Conservation (phyloP, 2,329 filamentous ascomycete species). For the Achaetomium macrosporum region DNA sequence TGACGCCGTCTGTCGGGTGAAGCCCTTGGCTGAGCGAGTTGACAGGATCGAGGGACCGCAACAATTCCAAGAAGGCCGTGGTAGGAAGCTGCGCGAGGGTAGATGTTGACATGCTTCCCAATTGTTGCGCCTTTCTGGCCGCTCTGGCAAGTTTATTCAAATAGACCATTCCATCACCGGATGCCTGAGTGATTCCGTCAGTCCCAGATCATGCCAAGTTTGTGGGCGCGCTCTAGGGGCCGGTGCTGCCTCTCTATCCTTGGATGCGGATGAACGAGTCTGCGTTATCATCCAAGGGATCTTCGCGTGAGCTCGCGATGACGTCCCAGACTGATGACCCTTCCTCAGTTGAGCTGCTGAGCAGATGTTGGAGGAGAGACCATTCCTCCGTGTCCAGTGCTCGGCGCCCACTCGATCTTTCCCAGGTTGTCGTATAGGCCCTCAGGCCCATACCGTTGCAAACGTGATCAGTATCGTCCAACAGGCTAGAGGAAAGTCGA, state of each 20-base stretch:
- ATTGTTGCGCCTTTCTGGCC: background rate
- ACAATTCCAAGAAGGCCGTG: conserved; percentile 56
- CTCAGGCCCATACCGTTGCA: too few relatives aligned
- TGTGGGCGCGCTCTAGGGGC: background rate
- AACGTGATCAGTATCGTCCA: too few relatives aligned
- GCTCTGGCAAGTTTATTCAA: background rate
- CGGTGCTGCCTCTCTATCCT: background rate
- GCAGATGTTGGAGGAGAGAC: background rate
- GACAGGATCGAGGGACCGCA: conserved; percentile 57
- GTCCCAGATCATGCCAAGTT: too few relatives aligned
- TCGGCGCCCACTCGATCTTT: too few relatives aligned
- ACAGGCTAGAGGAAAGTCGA: too few relatives aligned
- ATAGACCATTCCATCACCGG: background rate
- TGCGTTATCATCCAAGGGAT: background rate
- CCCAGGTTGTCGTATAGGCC: too few relatives aligned
- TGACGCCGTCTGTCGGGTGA: conserved; percentile 41
- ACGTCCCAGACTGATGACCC: background rate
- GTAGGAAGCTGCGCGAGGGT: conserved; percentile 37
- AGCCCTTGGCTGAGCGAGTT: conserved; percentile 39
- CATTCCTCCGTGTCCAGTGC: background rate
- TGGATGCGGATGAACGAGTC: background rate
- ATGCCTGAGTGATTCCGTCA: background rate
- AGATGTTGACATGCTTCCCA: background rate
- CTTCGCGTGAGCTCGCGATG: background rate
- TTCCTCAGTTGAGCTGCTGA: background rate